Evolutionary conservation across 2,329 filamentous ascomycete genomes (phyloP).

Genomic region (Fusarium bulbicola): DNA sequence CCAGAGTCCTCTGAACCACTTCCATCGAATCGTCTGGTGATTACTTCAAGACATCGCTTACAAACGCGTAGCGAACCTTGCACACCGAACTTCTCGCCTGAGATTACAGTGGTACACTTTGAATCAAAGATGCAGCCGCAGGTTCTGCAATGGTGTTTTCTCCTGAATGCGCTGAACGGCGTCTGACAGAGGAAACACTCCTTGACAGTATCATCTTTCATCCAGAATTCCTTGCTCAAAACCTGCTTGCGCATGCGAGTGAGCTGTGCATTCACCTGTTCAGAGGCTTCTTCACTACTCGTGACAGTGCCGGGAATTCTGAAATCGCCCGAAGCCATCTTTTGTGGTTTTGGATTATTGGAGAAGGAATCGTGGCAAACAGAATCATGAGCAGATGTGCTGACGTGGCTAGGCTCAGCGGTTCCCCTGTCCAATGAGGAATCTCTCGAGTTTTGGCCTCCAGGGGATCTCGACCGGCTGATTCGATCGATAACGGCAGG

Average conservation of each 20-base stretch:
- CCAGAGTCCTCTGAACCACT: conserved; percentile 88
- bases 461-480: conserved; percentile 56
- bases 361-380: conserved; percentile 66
- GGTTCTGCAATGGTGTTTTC: conserved; percentile 95
- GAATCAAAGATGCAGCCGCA: conserved; percentile 99
- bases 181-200: conserved; percentile 95
- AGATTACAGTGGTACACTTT: conserved; percentile 92
- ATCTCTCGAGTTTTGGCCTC: conserved; percentile 60
- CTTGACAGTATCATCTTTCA: conserved; percentile 98
- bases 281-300: conserved; percentile 63
- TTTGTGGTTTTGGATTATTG: conserved; percentile 56
- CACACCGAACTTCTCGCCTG: conserved; percentile 87
- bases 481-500: conserved; percentile 66
- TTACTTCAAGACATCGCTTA: conserved; percentile 90
- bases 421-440: conserved; percentile 68
- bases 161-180: conserved; percentile 89
- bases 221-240: conserved; percentile 96
- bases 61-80: conserved; percentile 87
- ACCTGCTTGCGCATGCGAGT: conserved; percentile 85
- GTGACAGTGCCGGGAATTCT: conserved; percentile 66
- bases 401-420: conserved; percentile 65
- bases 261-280: conserved; percentile 67
- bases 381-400: conserved; percentile 66
- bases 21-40: conserved; percentile 88
- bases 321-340: conserved; percentile 56